A percentile compares a stretch with the other conserved stretches of the same genome.
Evolutionary conservation across 2,329 filamentous ascomycete species (phyloP).

Genomic region (Fusarium buxicola): DNA sequence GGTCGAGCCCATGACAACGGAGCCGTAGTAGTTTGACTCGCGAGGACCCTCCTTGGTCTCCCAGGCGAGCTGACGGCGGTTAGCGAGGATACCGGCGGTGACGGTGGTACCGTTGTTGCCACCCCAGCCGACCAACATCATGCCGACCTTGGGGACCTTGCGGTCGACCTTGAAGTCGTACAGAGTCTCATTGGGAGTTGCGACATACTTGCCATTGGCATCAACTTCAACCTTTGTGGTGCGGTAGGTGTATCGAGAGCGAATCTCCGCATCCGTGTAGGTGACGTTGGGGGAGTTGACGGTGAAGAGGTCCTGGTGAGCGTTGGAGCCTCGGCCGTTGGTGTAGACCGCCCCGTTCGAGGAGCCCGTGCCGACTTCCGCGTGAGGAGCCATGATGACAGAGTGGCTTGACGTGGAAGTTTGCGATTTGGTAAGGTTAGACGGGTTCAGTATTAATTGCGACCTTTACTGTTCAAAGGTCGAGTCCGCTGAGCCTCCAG

Average conservation of each 20-base stretch:
- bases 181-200: conserved; percentile 85
- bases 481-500: conserved; percentile 83
- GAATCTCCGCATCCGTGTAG: conserved; percentile 90
- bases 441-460: conserved; percentile 47
- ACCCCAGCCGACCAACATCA: conserved; percentile 98
- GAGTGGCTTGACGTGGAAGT: conserved; percentile 48
- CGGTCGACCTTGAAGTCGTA: conserved; percentile 99
- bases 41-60: conserved; percentile 91
- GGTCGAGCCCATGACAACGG: conserved; percentile 95
- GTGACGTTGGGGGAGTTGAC: conserved; percentile 93
- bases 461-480: conserved; percentile 67
- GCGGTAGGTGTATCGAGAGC: conserved; percentile 95
- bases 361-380: conserved; percentile 68
- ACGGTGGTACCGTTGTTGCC: conserved; percentile 99
- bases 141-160: conserved; percentile 89
- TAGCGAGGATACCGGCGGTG: conserved; percentile 96
- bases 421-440: conserved; percentile 39
- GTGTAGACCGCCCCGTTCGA: conserved; percentile 70
- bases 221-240: conserved; percentile 84
- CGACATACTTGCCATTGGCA: conserved; percentile 81
- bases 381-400: conserved; percentile 90
- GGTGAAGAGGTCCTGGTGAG: conserved; percentile 76
- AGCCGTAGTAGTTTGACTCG: conserved; percentile 97
- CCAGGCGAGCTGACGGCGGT: conserved; percentile 87
- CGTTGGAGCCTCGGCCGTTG: conserved; percentile 53